A percentile compares a stretch with the other conserved stretches of the same genome.
Conservation (phyloP, 2,329 filamentous ascomycete species). For the Neocucurbitaria cava region DNA sequence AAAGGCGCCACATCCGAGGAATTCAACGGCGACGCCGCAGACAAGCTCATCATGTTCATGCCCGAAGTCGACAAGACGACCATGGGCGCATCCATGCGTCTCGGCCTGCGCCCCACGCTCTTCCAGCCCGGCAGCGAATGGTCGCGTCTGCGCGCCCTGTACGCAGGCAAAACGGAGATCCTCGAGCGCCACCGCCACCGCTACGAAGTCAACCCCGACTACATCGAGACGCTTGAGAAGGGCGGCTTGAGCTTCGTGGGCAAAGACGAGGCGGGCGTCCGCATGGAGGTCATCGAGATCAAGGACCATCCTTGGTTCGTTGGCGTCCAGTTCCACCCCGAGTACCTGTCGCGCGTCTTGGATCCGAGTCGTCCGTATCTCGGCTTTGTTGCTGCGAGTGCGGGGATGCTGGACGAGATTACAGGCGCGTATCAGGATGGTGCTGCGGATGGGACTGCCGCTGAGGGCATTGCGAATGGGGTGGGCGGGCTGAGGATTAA, state of each 20-base stretch:
- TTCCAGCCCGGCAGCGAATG: conserved; percentile 81
- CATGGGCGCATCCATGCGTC: conserved; percentile 85
- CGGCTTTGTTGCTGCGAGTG: conserved; percentile 81
- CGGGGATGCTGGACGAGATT: conserved; percentile 67
- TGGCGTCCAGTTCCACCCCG: conserved; percentile 87
- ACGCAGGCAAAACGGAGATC: conserved; percentile 61
- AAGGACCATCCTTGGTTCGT: conserved; percentile 86
- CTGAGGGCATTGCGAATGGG: conserved; percentile 33
- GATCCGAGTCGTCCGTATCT: conserved; percentile 78
- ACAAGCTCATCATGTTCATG: conserved; percentile 88
- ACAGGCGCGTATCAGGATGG: conserved; percentile 40
- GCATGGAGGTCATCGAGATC: conserved; percentile 85
- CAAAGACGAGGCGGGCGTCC: conserved; percentile 77
- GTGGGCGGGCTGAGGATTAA: conserved; percentile 29
- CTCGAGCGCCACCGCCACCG: conserved; percentile 84
- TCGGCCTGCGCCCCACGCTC: conserved; percentile 75
- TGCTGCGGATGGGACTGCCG: conserved; percentile 11
- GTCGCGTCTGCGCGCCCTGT: conserved; percentile 78
- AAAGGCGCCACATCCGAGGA: conserved; percentile 63
- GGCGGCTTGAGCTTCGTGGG: conserved; percentile 78
- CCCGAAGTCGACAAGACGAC: conserved; percentile 81
- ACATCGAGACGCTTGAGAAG: conserved; percentile 71
- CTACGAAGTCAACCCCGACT: conserved; percentile 87
- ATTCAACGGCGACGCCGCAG: conserved; percentile 64
- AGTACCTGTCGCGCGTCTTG: conserved; percentile 80